Evolutionary conservation across 345 rosid genomes (phyloP), one percentile per base, ranked within the genome.

Genomic region (Psidium friedrichsthalianum): DNA sequence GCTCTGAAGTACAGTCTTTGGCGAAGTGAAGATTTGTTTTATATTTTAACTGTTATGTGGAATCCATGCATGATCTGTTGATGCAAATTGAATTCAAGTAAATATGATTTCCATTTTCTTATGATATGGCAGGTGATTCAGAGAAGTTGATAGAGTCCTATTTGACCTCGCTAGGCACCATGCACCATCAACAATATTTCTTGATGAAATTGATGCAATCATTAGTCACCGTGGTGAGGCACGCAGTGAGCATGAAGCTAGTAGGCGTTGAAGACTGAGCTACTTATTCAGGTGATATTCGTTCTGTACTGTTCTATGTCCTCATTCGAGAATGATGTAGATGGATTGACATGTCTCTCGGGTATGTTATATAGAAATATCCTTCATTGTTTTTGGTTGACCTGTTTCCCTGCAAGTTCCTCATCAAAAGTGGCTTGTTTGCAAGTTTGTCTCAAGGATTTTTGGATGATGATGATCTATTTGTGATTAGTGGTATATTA

Each of bases 151-250:
- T 97, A 42, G 93, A 92, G 98, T 96, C 55, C 91, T 97, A 82
- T 97, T 96, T 90, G 99, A 97, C 86, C 95, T 97, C 83, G 99
- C 99, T 21, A 97, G 95, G 91, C 98, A 97, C 88, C 98, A 95
- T 82, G 98, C 98, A 53, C 99, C 99, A 1, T 93, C 99, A 51
- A 97, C 99, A 10, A 97, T 97, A 83, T 97, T 97, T 90, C 94
- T 97, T 86, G 99, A 97, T 91, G 98, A 97, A 89, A 96, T 97
- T 32, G 99, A 96, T 82, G 99, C 99, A 9, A 96, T 97, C 58
- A 96, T 97, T 85, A 97, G 99, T 78, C 98, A 96, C 74, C 98
- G 98, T 84, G 99, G 99, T 82, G 98, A 93, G 93, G 99, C 93
- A 53, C 91, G 92, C 27, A 95, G 98, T 90, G 99, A 97, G 90